Percentiles rank a stretch among this genome's conserved stretches.
Conservation (phyloP, 345 rosid genomes). For the Cardiospermum halicacabum region DNA sequence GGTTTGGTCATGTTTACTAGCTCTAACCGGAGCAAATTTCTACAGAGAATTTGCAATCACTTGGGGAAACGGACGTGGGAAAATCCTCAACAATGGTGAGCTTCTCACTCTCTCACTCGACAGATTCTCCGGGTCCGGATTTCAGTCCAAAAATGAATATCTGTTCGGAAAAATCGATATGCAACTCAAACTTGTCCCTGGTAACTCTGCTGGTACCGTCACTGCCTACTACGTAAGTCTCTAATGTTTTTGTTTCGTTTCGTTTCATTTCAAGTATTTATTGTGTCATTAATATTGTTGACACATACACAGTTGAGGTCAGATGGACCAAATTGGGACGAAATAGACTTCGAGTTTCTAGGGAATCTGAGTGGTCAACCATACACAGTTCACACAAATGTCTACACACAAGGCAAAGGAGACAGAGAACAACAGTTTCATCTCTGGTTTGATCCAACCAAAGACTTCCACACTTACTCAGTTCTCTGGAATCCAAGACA, state of each 20-base stretch:
- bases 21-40: constrained; percentile 26
- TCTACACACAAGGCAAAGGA: constrained; percentile 35
- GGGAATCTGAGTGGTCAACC: constrained; percentile 44
- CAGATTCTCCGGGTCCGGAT: constrained; percentile 41
- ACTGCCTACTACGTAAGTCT: constrained; percentile 34
- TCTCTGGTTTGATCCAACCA: constrained; percentile 40
- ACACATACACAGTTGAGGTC: constrained; percentile 37
- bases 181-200: constrained; percentile 44
- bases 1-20: neutral
- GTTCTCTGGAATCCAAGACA: constrained; percentile 42
- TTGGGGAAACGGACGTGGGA: constrained; percentile 50
- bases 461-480: constrained; percentile 41
- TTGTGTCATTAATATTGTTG: neutral
- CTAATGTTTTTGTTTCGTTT: no score
- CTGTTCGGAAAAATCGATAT: constrained; percentile 39
- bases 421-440: constrained; percentile 41
- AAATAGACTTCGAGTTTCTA: constrained; percentile 45
- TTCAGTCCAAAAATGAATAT: constrained; percentile 41
- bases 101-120: constrained; percentile 45
- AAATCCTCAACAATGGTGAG: constrained; percentile 33
- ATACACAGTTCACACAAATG: constrained; percentile 39
- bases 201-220: constrained; percentile 48
- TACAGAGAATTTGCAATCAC: constrained; percentile 35
- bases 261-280: neutral
- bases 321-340: constrained; percentile 40